Conservation (phyloP, 2,329 filamentous ascomycete species). For the Aspergillus aculeatinus region DNA sequence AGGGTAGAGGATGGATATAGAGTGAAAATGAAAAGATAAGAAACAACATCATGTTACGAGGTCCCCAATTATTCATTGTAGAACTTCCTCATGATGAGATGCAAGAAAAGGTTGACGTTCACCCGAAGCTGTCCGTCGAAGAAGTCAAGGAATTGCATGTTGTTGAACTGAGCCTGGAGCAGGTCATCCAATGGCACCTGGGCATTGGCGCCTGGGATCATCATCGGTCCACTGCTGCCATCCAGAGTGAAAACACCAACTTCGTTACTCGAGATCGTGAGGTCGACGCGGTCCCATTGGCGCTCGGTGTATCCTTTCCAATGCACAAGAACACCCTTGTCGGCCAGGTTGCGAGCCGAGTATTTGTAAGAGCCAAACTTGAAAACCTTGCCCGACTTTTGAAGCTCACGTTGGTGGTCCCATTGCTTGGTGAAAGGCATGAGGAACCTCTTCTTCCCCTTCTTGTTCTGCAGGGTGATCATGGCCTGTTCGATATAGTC, state of each 20-base stretch:
- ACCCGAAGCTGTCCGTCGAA: conserved; percentile 85
- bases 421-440: conserved; percentile 98
- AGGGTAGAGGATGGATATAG: conserved; percentile 3
- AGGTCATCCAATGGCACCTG: conserved; percentile 88
- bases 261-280: conserved; percentile 91
- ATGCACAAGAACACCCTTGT: conserved; percentile 91
- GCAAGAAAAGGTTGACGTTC: conserved; percentile 94
- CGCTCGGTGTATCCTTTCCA: conserved; percentile 81
- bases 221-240: conserved; percentile 85
- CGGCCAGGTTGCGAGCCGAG: conserved; percentile 79
- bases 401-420: conserved; percentile 95
- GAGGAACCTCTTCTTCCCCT: conserved; percentile 90
- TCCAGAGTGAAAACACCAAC: conserved; percentile 93
- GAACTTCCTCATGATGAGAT: conserved; percentile 98
- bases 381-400: conserved; percentile 86
- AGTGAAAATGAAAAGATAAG: conserved; percentile 13
- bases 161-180: conserved; percentile 94
- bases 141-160: conserved; percentile 91
- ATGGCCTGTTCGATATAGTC: conserved; percentile 99
- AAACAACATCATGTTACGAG: conserved; percentile 17
- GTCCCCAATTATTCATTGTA: conserved; percentile 56
- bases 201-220: conserved; percentile 90
- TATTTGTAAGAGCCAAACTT: conserved; percentile 99
- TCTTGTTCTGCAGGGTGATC: conserved; percentile 94
- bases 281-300: conserved; percentile 87